Conservation (phyloP, 169 alveolate genomes). For the Plasmodium gonderi region DNA sequence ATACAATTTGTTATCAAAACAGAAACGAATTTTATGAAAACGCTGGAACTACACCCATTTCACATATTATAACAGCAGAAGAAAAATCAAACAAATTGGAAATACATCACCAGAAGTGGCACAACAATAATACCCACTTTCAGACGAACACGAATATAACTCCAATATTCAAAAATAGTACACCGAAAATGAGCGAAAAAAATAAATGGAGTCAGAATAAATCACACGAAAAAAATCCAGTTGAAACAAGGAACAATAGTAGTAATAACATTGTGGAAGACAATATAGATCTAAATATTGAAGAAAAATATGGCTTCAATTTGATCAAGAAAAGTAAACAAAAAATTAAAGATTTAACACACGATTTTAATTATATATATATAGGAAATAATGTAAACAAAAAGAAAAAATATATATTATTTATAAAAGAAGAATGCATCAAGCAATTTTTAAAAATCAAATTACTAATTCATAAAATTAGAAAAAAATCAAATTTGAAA, state of each 20-base stretch:
- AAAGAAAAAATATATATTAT: conserved; percentile 25
- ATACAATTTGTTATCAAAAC: too few species aligned
- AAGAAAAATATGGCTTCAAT: conserved; percentile 71
- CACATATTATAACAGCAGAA: background rate
- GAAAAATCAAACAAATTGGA: too few species aligned
- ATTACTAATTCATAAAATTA: conserved; percentile 46
- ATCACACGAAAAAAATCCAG: background rate
- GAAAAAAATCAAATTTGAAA: conserved; percentile 51
- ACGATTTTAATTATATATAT: conserved; percentile 68
- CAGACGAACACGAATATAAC: background rate
- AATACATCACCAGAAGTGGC: too few species aligned
- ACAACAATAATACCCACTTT: background rate
- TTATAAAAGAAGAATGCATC: conserved; percentile 66
- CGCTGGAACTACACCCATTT: background rate
- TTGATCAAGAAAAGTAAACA: conserved; percentile 61
- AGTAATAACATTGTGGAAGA: background rate
- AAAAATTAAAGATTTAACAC: conserved; percentile 57
- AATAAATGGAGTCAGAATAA: background rate
- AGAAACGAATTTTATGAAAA: too few species aligned
- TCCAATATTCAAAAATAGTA: background rate
- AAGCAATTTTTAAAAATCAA: conserved; percentile 58
- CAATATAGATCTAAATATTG: conserved; percentile 4
- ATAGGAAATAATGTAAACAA: conserved; percentile 37
- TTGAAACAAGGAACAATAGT: background rate
- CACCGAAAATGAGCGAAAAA: background rate